phyloP scores from a whole-genome alignment of 345 rosid species.

The Salix arbutifolia region DNA sequence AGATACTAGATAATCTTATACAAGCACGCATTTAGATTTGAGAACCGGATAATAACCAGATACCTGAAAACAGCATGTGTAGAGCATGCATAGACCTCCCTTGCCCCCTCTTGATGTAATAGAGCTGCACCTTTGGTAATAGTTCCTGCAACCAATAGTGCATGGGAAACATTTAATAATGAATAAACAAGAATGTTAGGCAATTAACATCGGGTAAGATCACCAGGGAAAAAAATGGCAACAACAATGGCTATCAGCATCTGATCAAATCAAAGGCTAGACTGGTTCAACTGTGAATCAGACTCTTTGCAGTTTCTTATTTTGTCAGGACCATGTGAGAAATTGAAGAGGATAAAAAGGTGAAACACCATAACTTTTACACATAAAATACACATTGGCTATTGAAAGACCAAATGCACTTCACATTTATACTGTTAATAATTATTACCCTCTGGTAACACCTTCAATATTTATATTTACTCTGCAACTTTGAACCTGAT shows the following conservation, averaged over 20 bases:
- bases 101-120: slow-evolving; percentile 95
- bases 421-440: no score
- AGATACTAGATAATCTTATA: background rate
- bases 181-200: background rate
- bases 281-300: background rate
- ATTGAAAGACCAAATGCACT: no score
- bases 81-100: slow-evolving; percentile 91
- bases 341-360: background rate
- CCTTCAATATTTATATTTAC: no score
- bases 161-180: slow-evolving; percentile 12
- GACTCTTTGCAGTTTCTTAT: background rate
- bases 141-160: slow-evolving; percentile 50
- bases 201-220: no score
- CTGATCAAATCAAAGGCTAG: background rate
- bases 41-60: slow-evolving; percentile 5
- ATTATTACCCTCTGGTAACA: no score
- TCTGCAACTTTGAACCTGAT: no score
- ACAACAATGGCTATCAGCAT: background rate
- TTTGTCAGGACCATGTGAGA: background rate
- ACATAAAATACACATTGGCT: background rate
- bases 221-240: no score
- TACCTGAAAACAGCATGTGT: slow-evolving; percentile 98
- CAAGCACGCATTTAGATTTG: background rate
- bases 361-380: background rate
- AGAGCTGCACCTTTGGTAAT: slow-evolving; percentile 94